Conservation (phyloP, 805 yeast species). For the Yamadazyma sp. region DNA sequence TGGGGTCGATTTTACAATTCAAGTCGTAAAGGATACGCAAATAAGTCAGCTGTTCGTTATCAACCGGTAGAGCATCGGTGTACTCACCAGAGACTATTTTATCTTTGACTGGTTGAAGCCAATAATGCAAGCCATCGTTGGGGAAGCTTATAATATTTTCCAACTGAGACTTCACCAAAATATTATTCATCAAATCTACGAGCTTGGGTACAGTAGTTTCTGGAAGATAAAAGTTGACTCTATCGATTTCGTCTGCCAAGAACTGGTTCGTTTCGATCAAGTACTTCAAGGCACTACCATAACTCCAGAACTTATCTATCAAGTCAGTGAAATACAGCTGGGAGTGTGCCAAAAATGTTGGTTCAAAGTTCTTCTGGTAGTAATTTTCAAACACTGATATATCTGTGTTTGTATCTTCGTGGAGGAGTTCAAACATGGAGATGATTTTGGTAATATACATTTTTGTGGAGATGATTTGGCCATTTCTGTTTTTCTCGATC, state of each 20-base stretch:
- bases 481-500: slow-evolving; percentile 53
- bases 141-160: slow-evolving; percentile 50
- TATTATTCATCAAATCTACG: slow-evolving; percentile 55
- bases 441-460: slow-evolving; percentile 60
- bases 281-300: slow-evolving; percentile 53
- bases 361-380: slow-evolving; percentile 67
- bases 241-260: slow-evolving; percentile 60
- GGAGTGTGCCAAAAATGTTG: slow-evolving; percentile 54
- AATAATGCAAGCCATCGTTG: slow-evolving; percentile 55
- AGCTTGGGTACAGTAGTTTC: slow-evolving; percentile 53
- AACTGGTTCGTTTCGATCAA: slow-evolving; percentile 51
- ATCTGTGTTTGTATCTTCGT: slow-evolving; percentile 35
- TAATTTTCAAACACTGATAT: slow-evolving; percentile 52
- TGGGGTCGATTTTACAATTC: slow-evolving; percentile 53
- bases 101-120: slow-evolving; percentile 48
- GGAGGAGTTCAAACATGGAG: slow-evolving; percentile 68
- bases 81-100: neutral
- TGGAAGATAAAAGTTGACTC: slow-evolving; percentile 56
- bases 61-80: neutral
- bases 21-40: slow-evolving; percentile 50
- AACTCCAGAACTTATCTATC: slow-evolving; percentile 44
- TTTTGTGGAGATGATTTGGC: slow-evolving; percentile 53
- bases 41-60: slow-evolving; percentile 32
- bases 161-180: slow-evolving; percentile 56
- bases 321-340: slow-evolving; percentile 52